Base-by-base conservation (phyloP, 129 eudicot genomes). In the Arctium minus region DNA sequence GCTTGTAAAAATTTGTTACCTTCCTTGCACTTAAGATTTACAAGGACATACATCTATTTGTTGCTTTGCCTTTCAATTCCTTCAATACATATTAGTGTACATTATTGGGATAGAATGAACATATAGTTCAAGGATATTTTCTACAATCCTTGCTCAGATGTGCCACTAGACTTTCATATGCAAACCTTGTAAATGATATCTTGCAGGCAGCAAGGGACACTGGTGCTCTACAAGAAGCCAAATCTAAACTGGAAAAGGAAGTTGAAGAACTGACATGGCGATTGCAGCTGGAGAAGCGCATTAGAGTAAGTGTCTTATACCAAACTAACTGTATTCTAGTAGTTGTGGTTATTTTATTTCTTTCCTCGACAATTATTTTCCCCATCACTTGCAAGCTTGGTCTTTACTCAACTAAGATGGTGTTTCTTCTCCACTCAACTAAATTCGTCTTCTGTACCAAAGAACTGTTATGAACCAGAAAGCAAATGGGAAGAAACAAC, bases 201-300 rank as follows among this genome's bases (percentile, higher is more conserved):
- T 31, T 53, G 44, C 89, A 96, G 99, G 97, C 92, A 85, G 91
- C 99, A 82, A 96, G 81, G 84, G 94, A 91, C 70, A 85, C 93
- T 70, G 92, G 93, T 65, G 93, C 91, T 69, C 91, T 96, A 75
- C 94, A 96, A 88, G 97, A 79, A 77, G 99, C 99, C 86, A 95
- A 93, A 87, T 77, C 75, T 65, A 92, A 89, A 83, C 84, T 95
- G 31, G 99, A 95, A 87, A 93, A 96, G 89, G 78, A 93, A 82
- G 98, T 93, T 86, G 98, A 96, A 87, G 99, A 96, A 74, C 84
- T 95, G 70, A 89, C 93, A n/a, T 87, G 86, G 92, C 87, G 87
- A 38, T 78, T 95, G 74, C 87, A 93, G 88, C 75, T 91, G 87
- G 99, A 93, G 91, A 96, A 93, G 84, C 93, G 92, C 80, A 79